These are phyloP conservation scores for Aleurites moluccanus DNA, from an alignment of 441 rosid species.

Conservation along the genomic window DNA sequence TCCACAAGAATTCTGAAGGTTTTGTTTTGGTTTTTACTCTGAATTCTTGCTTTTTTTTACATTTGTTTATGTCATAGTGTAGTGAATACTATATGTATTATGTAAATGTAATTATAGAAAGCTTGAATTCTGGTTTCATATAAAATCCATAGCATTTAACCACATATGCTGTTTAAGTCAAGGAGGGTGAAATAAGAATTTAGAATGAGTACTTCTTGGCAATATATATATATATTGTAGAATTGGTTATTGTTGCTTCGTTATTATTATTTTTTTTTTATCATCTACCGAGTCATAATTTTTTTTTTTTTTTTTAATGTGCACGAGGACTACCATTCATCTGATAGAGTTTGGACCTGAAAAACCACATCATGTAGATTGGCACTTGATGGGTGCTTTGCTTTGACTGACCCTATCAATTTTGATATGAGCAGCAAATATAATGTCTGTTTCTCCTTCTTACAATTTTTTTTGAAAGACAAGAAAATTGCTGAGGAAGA, in stretches of 20 bases:
- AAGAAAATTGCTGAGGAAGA: neutral
- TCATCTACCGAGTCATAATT: neutral
- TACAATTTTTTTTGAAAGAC: neutral
- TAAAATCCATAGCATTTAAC: neutral
- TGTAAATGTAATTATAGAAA: neutral
- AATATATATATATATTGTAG: no score
- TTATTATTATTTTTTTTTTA: neutral
- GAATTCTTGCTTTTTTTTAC: neutral
- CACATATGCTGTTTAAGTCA: neutral
- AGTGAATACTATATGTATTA: neutral
- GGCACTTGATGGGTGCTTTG: neutral
- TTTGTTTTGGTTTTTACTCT: neutral
- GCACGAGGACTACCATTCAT: neutral
- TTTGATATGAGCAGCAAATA: neutral
- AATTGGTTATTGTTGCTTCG: neutral
- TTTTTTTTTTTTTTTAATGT: neutral
- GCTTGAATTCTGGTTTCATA: neutral
- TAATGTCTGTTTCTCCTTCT: neutral
- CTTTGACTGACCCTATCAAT: neutral
- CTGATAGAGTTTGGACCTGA: neutral
- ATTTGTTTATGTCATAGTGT: neutral
- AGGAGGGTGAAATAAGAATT: neutral
- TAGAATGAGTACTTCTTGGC: neutral
- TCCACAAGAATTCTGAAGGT: conserved; percentile 91
- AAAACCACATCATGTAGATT: neutral